Conservation (phyloP, 1,284 basidiomycete species). For the Coniferiporia sulphurascens region DNA sequence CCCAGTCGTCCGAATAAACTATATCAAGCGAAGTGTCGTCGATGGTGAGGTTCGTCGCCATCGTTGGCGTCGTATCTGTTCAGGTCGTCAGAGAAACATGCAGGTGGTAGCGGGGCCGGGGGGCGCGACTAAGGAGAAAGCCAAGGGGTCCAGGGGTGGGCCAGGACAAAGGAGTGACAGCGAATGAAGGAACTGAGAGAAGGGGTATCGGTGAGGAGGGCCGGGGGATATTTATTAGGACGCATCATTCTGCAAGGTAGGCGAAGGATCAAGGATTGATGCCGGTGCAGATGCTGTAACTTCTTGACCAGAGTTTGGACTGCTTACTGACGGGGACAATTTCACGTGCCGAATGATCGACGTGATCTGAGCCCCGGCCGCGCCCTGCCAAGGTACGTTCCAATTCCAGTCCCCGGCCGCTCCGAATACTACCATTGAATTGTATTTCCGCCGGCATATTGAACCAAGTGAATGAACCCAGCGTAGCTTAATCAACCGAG, state of each 20-base stretch:
- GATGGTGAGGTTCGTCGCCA: slow-evolving; percentile 29
- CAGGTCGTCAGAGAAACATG: slow-evolving; percentile 7
- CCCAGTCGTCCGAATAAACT: slow-evolving; percentile 26
- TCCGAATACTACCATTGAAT: no score
- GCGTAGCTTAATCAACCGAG: no score
- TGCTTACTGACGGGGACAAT: background rate
- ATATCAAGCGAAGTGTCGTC: slow-evolving; percentile 28
- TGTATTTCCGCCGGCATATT: no score
- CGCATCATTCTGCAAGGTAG: background rate
- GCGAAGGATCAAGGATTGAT: no score
- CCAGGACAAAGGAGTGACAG: background rate
- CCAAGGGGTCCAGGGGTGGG: background rate
- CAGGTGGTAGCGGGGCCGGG: slow-evolving; percentile 5
- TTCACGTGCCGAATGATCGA: background rate
- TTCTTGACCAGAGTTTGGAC: no score
- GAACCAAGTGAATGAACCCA: no score
- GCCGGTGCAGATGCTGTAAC: no score
- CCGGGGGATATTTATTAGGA: background rate
- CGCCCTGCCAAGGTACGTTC: background rate
- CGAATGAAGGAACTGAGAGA: background rate
- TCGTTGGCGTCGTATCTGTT: background rate
- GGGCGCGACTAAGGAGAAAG: background rate
- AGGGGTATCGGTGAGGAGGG: background rate
- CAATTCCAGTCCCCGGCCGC: background rate
- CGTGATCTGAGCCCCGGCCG: background rate